Evolutionary conservation across 2,329 filamentous ascomycete genomes (phyloP), one percentile per base, ranked within the genome.

Genomic region (Drechslerella coelobrocha): DNA sequence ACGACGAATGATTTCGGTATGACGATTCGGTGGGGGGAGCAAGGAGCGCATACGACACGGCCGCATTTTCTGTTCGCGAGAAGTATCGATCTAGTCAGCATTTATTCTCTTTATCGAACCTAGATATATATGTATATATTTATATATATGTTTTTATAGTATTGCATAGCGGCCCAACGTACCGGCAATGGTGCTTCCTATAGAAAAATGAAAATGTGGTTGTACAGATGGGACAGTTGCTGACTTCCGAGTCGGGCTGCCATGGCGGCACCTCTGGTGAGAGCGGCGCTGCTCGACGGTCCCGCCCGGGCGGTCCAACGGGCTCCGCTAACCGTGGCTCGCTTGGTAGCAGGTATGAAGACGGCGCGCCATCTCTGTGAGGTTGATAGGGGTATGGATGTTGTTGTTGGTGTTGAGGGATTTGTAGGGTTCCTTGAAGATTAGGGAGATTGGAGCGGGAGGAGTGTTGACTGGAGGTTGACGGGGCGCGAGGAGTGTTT

Each of bases 121-220:
- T 24, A 14, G 17, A n/a, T n/a, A n/a, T n/a, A n/a, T n/a, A n/a
- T n/a, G n/a, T n/a, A n/a, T n/a, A n/a, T n/a, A n/a, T n/a, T n/a
- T n/a, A n/a, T n/a, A n/a, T n/a, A n/a, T n/a, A n/a, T n/a, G n/a
- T n/a, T n/a, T n/a, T n/a, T n/a, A n/a, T n/a, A n/a, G 12, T 39
- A 39, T 39, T n/a, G 12, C 12, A 10, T 10, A 39, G 1, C 34
- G 23, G 23, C 23, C 62, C 5, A 56, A 43, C 56, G 27, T 73
- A 75, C 74, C 75, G 73, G 66, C 75, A 76, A 55, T 76, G 75
- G 55, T 76, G 75, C 56, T 75, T 72, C 24, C 75, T 73, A 68
- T 75, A 76, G 61, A 75, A 75, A 57, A 76, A 76, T 26, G 73
- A 75, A 57, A 76, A 76, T 14, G 45, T 41, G 24, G 50, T 65